phyloP scores from a whole-genome alignment of 495 filamentous ascomycete genomes.

The Tuber borchii region DNA sequence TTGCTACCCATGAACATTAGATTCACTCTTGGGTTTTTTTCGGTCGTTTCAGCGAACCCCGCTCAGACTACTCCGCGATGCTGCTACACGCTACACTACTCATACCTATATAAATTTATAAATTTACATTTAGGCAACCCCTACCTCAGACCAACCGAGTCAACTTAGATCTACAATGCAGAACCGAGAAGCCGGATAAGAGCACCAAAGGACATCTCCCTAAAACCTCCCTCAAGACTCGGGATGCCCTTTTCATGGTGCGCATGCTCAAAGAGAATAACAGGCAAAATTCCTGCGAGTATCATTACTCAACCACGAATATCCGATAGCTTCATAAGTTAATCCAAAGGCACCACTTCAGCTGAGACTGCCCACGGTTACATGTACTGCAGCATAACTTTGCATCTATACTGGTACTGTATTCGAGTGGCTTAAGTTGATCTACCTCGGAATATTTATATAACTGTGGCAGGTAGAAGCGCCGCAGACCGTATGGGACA shows the following conservation, averaged over 20 bases:
- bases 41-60: neutral
- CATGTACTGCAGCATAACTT: neutral
- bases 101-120: neutral
- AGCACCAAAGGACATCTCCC: neutral
- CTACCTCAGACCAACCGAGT: neutral
- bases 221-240: neutral
- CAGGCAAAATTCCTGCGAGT: neutral
- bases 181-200: neutral
- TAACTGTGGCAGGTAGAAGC: neutral
- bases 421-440: neutral
- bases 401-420: neutral
- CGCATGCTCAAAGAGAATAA: neutral
- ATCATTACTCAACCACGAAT: neutral
- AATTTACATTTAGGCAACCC: neutral
- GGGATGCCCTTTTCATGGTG: neutral
- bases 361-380: neutral
- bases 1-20: neutral
- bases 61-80: neutral
- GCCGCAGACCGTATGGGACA: neutral
- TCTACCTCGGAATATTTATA: neutral
- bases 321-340: neutral
- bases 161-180: neutral
- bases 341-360: neutral
- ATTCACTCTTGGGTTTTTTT: neutral
- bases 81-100: neutral